Evolutionary conservation across 768 basidiomycete genomes (phyloP), one percentile per base, ranked within the genome.

Genomic region (Collybia mongolica): DNA sequence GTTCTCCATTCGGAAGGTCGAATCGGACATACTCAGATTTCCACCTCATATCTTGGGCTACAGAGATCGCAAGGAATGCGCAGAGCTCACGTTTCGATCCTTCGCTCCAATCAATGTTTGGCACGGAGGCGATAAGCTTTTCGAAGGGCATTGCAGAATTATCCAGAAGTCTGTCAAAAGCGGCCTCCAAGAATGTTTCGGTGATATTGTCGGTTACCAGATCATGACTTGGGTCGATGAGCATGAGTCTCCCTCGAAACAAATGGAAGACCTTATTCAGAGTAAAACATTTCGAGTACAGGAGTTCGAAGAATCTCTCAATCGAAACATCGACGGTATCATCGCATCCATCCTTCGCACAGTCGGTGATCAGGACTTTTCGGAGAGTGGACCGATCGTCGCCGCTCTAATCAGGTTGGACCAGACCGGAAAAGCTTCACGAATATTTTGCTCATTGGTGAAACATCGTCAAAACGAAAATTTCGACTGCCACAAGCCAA

Each of bases 11-110:
- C 73, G 79, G 32, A 62, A 73, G 35, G 69, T 68, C 4, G 64
- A 66, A 9, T 63, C 71, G 12, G 83, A 88, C 53, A 68, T 86
- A 38, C 72, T 86, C 50, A 70, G 76, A 7, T 72, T 96, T 6
- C 86, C 90, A 2, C 83, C 84, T 24, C 76, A 76, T 44, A 69
- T 95, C 3, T 77, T 96, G 20, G 96, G 96, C 0, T 97, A 86
- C 63, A 57, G 67, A 14, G 82, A 84, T 57, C 78, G 81, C 46
- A 80, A 75, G 51, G 80, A 84, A 48, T 87, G 81, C 52, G 88
- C 88, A 0, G 72, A 81, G 53, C 79, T 82, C 2, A 81, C 84
- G 1, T 86, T 96, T 54, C 73, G 66, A 17, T 69, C 77, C 6
- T 86, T 90, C 50, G 84, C 86, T 0, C 85, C 90, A 0, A 75